Evolutionary conservation across 148 eudicot genomes (phyloP).

Genomic region (Diospyros lotus): DNA sequence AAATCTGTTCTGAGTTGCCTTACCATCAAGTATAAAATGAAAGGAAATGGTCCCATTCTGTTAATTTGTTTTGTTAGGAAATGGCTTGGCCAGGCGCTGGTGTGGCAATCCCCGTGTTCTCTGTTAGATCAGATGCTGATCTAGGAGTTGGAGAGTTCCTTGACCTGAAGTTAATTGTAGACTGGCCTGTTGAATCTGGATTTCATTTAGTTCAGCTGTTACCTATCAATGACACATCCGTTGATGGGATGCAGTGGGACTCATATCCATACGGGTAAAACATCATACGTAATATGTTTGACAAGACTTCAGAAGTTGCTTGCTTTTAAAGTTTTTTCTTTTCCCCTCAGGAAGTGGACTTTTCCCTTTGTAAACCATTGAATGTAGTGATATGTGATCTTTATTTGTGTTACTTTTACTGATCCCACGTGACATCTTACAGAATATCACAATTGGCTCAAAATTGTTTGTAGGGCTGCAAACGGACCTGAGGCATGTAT

Average conservation of each 20-base stretch:
- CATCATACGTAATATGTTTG: background rate
- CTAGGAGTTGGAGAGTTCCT: slow-evolving; percentile 96
- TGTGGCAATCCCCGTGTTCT: slow-evolving; percentile 94
- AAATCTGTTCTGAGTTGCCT: background rate
- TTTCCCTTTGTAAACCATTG: slow-evolving; percentile 19
- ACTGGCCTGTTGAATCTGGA: slow-evolving; percentile 85
- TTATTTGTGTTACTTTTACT: no score
- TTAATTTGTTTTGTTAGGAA: slow-evolving; percentile 45
- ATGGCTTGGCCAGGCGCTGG: slow-evolving; percentile 99
- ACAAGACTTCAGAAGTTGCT: background rate
- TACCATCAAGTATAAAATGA: background rate
- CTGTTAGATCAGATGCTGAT: slow-evolving; percentile 82
- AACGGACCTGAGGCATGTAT: no score
- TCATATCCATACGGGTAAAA: slow-evolving; percentile 91
- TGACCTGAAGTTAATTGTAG: slow-evolving; percentile 85
- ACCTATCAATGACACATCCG: slow-evolving; percentile 97
- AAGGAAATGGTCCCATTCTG: background rate
- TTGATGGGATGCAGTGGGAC: slow-evolving; percentile 96
- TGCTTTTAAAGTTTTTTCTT: background rate
- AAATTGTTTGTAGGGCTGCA: no score
- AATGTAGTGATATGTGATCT: slow-evolving; percentile 81
- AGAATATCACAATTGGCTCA: no score
- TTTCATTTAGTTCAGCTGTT: slow-evolving; percentile 96
- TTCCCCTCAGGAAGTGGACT: background rate
- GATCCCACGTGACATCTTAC: no score